Evolutionary conservation across 2,329 filamentous ascomycete genomes (phyloP).

Genomic region (Monilinia laxa): DNA sequence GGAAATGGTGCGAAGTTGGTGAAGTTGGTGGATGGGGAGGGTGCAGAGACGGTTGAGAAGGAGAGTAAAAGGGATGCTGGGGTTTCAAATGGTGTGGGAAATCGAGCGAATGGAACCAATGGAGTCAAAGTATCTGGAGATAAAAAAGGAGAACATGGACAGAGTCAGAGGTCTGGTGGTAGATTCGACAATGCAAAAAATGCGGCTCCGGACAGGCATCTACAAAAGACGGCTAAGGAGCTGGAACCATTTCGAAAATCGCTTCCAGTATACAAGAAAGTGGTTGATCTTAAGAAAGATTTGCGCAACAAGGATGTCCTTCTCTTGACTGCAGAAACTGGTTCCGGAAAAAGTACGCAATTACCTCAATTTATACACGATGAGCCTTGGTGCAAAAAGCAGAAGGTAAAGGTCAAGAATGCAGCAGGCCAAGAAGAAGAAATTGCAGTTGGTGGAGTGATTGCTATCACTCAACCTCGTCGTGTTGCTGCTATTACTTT

Average conservation of each 20-base stretch:
- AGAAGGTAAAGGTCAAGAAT: conserved; percentile 50
- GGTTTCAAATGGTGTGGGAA: background rate
- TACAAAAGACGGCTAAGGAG: conserved; percentile 29
- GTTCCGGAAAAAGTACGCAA: conserved; percentile 93
- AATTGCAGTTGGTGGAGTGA: conserved; percentile 67
- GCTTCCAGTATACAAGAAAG: conserved; percentile 39
- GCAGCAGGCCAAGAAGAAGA: conserved; percentile 43
- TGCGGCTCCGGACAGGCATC: conserved; percentile 24
- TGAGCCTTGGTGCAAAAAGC: conserved; percentile 74
- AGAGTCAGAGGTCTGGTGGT: conserved; percentile 19
- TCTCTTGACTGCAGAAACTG: conserved; percentile 86
- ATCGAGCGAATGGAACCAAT: background rate
- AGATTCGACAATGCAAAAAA: conserved; percentile 3
- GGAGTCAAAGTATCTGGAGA: background rate
- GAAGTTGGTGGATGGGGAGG: conserved; percentile 2
- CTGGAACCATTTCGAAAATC: conserved; percentile 34
- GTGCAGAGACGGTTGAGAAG: conserved; percentile 4
- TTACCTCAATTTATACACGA: conserved; percentile 85
- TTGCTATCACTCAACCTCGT: conserved; percentile 92
- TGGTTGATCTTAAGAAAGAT: conserved; percentile 35
- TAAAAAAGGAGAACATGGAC: background rate
- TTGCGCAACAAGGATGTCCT: conserved; percentile 61
- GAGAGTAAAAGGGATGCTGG: background rate
- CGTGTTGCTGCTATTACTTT: conserved; percentile 91
- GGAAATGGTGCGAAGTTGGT: conserved; percentile 18